Evolutionary conservation across 2,329 filamentous ascomycete genomes (phyloP).

Genomic region (Xylaria sp.): DNA sequence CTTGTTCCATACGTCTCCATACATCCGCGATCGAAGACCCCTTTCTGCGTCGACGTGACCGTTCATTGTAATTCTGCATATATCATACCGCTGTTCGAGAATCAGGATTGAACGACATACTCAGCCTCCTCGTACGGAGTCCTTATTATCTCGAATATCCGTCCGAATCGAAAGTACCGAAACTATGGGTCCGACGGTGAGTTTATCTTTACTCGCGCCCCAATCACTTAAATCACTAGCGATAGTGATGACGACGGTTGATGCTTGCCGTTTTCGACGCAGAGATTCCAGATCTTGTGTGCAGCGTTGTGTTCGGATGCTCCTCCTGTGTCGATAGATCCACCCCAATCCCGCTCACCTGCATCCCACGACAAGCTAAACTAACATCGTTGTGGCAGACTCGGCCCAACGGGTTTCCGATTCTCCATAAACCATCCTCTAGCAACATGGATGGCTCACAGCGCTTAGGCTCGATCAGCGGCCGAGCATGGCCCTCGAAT

Average conservation of each 20-base stretch:
- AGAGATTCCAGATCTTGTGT: no score
- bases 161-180: constrained; percentile 15
- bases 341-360: neutral
- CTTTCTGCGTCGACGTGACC: constrained; percentile 6
- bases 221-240: neutral
- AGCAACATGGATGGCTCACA: constrained; percentile 47
- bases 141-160: neutral
- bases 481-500: constrained; percentile 52
- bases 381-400: constrained; percentile 36
- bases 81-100: neutral
- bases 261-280: neutral
- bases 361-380: neutral
- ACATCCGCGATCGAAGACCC: constrained; percentile 34
- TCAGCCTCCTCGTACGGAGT: neutral
- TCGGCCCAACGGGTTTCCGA: constrained; percentile 50
- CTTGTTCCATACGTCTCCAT: constrained; percentile 26
- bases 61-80: neutral
- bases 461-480: constrained; percentile 54
- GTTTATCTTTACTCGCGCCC: constrained; percentile 27
- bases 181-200: constrained; percentile 47
- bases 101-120: constrained; percentile 1
- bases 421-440: constrained; percentile 48
- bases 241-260: neutral
- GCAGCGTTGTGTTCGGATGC: neutral
- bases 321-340: neutral